phyloP scores from a whole-genome alignment of 2,329 filamentous ascomycete species.

The Aspergillus spinulosporus region DNA sequence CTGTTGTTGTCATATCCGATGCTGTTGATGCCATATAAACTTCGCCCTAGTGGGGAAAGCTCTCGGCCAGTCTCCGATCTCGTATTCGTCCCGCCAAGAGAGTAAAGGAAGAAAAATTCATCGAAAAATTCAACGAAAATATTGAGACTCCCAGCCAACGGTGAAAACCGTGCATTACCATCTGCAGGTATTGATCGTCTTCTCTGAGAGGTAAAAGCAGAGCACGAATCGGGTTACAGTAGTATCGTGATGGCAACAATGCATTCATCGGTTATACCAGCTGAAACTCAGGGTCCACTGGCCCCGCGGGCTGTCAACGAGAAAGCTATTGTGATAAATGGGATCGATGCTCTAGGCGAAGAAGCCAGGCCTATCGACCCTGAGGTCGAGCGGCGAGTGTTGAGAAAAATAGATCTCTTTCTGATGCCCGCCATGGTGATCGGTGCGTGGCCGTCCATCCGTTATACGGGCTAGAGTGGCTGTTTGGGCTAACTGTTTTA shows the following conservation, averaged over 20 bases:
- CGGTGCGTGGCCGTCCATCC: slow-evolving; percentile 34
- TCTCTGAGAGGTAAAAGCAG: background rate
- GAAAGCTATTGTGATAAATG: background rate
- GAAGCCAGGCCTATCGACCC: slow-evolving; percentile 16
- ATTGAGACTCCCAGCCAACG: too few species aligned
- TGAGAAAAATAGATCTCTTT: slow-evolving; percentile 18
- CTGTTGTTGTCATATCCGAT: slow-evolving; percentile 33
- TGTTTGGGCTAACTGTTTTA: too few species aligned
- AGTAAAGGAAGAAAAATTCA: background rate
- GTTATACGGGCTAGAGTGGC: too few species aligned
- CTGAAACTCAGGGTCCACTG: background rate
- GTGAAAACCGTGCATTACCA: too few species aligned
- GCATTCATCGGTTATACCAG: background rate
- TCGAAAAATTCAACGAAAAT: background rate
- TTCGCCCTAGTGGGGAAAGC: background rate
- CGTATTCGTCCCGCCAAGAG: background rate
- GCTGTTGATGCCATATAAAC: too few species aligned
- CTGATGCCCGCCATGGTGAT: slow-evolving; percentile 37
- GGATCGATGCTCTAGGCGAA: slow-evolving; percentile 10
- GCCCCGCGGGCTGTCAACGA: background rate
- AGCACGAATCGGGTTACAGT: background rate
- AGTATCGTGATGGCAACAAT: background rate
- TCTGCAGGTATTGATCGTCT: too few species aligned
- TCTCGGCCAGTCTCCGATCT: background rate
- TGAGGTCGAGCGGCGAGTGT: slow-evolving; percentile 11